phyloP scores from a whole-genome alignment of 116 monocot genomes.

The Iris pallida region DNA sequence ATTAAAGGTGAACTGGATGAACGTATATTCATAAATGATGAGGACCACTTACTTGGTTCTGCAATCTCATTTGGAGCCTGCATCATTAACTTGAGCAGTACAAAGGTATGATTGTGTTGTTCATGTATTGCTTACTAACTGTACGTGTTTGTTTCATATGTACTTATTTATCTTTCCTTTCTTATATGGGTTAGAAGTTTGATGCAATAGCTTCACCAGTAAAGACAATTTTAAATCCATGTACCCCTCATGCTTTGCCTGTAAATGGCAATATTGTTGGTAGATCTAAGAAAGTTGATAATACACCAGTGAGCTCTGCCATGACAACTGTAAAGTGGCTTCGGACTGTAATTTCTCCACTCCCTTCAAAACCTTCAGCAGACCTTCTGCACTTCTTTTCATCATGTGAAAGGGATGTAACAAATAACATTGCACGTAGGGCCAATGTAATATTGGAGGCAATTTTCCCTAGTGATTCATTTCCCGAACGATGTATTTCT shows the following conservation, averaged over 20 bases:
- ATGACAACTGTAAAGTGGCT: slow-evolving; percentile 62
- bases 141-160: neutral
- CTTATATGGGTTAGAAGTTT: slow-evolving; percentile 20
- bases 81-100: slow-evolving; percentile 25
- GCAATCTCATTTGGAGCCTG: slow-evolving; percentile 41
- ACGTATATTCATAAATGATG: slow-evolving; percentile 37
- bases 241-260: slow-evolving; percentile 25
- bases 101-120: slow-evolving; percentile 23
- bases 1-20: slow-evolving; percentile 46
- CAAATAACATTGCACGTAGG: slow-evolving; percentile 22
- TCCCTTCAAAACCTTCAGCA: slow-evolving; percentile 34
- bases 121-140: too few species aligned
- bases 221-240: slow-evolving; percentile 38
- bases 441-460: slow-evolving; percentile 36
- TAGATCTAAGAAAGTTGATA: slow-evolving; percentile 19
- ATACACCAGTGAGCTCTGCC: slow-evolving; percentile 44
- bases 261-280: slow-evolving; percentile 15
- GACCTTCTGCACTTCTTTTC: slow-evolving; percentile 35
- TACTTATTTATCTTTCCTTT: neutral
- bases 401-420: slow-evolving; percentile 28
- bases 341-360: slow-evolving; percentile 31
- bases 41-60: slow-evolving; percentile 41
- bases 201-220: slow-evolving; percentile 27
- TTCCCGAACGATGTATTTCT: slow-evolving; percentile 18
- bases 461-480: slow-evolving; percentile 29